These are phyloP conservation scores for Claviceps spartinae DNA, from an alignment of 2,329 filamentous ascomycete genomes.

Conservation along the genomic window DNA sequence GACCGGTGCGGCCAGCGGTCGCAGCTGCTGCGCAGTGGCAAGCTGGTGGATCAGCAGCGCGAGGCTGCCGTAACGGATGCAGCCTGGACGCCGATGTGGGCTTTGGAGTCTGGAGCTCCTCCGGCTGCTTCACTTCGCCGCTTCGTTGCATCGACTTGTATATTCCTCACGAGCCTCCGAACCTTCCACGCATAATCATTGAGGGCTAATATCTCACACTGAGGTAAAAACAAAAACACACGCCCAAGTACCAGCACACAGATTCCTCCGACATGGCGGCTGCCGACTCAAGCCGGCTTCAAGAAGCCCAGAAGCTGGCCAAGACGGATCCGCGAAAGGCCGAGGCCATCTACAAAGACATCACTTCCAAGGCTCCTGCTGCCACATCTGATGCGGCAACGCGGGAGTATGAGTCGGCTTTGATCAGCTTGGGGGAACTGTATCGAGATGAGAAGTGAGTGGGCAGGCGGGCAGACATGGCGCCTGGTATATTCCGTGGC, in stretches of 20 bases:
- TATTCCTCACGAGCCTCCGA: neutral
- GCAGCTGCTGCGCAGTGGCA: conserved; percentile 14
- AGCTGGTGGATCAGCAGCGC: conserved; percentile 12
- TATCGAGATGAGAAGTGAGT: conserved; percentile 78
- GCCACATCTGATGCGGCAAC: conserved; percentile 72
- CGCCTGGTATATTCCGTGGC: too few species aligned
- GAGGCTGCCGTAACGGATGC: too few species aligned
- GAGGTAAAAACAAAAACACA: neutral
- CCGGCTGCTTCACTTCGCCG: neutral
- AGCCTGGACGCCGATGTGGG: too few species aligned
- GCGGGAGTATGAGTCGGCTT: conserved; percentile 79
- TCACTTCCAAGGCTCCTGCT: conserved; percentile 73
- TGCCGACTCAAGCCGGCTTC: conserved; percentile 53
- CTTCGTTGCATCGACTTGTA: neutral
- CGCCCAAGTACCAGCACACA: neutral
- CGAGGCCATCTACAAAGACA: conserved; percentile 77
- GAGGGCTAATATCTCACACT: neutral
- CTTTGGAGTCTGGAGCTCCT: too few species aligned
- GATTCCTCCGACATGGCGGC: conserved; percentile 33
- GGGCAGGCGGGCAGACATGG: neutral
- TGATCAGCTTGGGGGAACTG: conserved; percentile 81
- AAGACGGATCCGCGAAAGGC: conserved; percentile 74
- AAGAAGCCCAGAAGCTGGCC: conserved; percentile 74
- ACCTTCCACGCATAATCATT: neutral
- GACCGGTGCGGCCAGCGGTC: conserved; percentile 8